Percentiles rank a stretch among this genome's conserved stretches.
These are phyloP conservation scores for Picea sitchensis DNA, from an alignment of 75 land plant species.

Conservation along the genomic window DNA sequence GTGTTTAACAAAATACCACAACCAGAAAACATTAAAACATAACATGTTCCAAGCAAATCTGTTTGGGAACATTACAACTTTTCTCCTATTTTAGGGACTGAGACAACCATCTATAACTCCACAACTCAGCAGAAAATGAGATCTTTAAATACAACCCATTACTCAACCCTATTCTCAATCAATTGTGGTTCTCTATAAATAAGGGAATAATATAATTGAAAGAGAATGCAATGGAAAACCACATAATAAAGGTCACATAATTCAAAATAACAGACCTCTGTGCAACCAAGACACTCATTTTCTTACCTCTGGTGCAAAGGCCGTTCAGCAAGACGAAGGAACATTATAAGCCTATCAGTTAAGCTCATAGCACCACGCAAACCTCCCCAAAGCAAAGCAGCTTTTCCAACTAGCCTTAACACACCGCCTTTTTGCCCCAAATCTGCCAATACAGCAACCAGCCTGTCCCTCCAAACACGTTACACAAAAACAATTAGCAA, in stretches of 20 bases:
- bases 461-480: constrained; percentile 32
- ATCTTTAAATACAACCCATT: too few relatives aligned
- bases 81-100: too few relatives aligned
- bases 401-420: constrained; percentile 68
- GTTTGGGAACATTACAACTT: too few relatives aligned
- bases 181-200: neutral
- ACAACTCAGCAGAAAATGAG: too few relatives aligned
- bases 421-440: constrained; percentile 91
- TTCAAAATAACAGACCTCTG: neutral
- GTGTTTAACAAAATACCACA: too few relatives aligned
- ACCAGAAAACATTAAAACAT: too few relatives aligned
- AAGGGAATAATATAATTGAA: neutral
- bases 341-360: constrained; percentile 83
- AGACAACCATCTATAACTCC: too few relatives aligned
- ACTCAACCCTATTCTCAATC: too few relatives aligned
- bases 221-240: neutral
- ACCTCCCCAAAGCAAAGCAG: constrained; percentile 97
- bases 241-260: neutral
- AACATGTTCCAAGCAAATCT: too few relatives aligned
- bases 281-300: neutral
- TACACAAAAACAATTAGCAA: neutral
- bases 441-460: constrained; percentile 84
- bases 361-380: constrained; percentile 98
- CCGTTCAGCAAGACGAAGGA: constrained; percentile 79
- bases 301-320: constrained; percentile 77